These are phyloP conservation scores for Cardamine chenopodiifolia DNA, from an alignment of 345 rosid species.

Conservation along the genomic window DNA sequence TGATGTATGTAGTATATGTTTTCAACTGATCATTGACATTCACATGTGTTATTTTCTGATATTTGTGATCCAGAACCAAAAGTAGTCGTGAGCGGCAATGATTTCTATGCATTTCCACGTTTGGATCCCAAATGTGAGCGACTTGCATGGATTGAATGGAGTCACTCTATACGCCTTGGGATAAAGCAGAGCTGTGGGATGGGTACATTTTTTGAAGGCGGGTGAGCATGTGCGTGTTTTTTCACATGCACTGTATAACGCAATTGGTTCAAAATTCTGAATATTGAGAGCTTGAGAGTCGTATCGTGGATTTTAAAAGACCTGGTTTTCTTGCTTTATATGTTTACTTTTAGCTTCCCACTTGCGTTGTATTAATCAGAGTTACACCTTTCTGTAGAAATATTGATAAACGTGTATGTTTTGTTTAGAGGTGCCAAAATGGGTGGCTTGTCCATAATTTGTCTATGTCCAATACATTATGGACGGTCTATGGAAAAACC, in stretches of 20 bases:
- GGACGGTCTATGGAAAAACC: too few species aligned
- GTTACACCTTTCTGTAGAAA: slow-evolving; percentile 52
- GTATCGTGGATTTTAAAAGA: neutral
- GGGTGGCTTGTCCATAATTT: too few species aligned
- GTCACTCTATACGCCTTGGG: slow-evolving; percentile 98
- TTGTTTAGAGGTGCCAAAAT: too few species aligned
- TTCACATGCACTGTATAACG: neutral
- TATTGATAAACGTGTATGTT: slow-evolving; percentile 61
- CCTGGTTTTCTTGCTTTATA: slow-evolving; percentile 8
- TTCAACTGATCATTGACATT: neutral
- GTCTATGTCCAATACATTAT: too few species aligned
- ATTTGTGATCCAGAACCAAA: slow-evolving; percentile 62
- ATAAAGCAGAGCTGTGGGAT: slow-evolving; percentile 90
- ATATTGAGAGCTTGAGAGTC: neutral
- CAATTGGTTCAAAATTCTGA: neutral
- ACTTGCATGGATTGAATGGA: slow-evolving; percentile 93
- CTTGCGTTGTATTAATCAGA: neutral
- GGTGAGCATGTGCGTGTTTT: slow-evolving; percentile 50
- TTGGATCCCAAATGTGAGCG: slow-evolving; percentile 66
- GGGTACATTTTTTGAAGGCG: slow-evolving; percentile 76
- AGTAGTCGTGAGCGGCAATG: slow-evolving; percentile 69
- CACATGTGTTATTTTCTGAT: neutral
- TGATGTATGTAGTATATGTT: neutral
- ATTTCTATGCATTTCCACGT: slow-evolving; percentile 97
- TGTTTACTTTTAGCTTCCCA: neutral